Evolutionary conservation across 2,329 filamentous ascomycete genomes (phyloP).

Genomic region (Aspergillus spinulosporus): DNA sequence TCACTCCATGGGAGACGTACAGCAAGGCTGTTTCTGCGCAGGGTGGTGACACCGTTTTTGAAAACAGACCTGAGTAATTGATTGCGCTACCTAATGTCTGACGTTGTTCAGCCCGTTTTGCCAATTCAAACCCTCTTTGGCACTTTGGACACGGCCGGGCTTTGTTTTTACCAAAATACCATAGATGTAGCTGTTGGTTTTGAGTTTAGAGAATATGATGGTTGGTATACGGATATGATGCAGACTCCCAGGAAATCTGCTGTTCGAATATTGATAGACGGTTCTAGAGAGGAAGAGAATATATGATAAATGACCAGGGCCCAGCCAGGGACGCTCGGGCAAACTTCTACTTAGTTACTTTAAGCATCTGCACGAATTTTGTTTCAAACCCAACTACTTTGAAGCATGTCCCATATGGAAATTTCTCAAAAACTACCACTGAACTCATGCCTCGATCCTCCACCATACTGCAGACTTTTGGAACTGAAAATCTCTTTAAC

Average conservation of each 20-base stretch:
- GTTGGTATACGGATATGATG: background rate
- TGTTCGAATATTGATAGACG: too few species aligned
- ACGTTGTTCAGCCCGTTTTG: background rate
- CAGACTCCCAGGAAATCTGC: background rate
- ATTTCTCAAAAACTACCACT: too few species aligned
- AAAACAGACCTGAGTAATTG: background rate
- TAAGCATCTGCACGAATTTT: too few species aligned
- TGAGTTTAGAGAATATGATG: background rate
- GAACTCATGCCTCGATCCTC: too few species aligned
- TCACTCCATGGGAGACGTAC: constrained; percentile 84
- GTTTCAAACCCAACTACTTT: too few species aligned
- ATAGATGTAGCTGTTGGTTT: background rate
- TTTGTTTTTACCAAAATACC: background rate
- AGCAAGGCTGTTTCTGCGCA: constrained; percentile 60
- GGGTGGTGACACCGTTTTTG: constrained; percentile 18
- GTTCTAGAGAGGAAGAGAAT: too few species aligned
- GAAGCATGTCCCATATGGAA: too few species aligned
- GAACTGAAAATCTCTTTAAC: too few species aligned
- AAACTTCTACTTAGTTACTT: too few species aligned
- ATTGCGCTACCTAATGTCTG: background rate
- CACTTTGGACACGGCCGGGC: background rate
- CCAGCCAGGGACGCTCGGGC: too few species aligned
- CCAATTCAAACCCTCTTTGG: background rate
- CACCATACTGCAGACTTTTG: too few species aligned
- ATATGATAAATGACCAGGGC: too few species aligned